Evolutionary conservation across 192 early-diverging fungal species (phyloP).

Genomic region (Coemansia brasiliensis): DNA sequence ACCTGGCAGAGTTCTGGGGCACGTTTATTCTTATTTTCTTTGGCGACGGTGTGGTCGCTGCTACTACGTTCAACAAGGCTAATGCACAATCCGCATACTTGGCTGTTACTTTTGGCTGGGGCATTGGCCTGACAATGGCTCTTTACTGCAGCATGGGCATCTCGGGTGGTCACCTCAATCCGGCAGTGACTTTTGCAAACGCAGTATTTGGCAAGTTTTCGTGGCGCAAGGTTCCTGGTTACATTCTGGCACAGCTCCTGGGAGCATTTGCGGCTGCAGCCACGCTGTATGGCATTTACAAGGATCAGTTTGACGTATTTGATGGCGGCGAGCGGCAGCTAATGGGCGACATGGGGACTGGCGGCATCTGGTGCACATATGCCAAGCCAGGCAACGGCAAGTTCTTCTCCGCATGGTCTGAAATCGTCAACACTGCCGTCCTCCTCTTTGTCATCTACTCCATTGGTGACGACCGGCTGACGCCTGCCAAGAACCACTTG

Average conservation of each 20-base stretch:
- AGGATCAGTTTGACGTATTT: slow-evolving; percentile 59
- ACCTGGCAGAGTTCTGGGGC: slow-evolving; percentile 74
- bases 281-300: slow-evolving; percentile 65
- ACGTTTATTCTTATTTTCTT: slow-evolving; percentile 68
- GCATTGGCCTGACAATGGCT: slow-evolving; percentile 63
- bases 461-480: slow-evolving; percentile 61
- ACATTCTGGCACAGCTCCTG: slow-evolving; percentile 64
- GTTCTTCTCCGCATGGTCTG: slow-evolving; percentile 59
- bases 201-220: slow-evolving; percentile 69
- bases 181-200: slow-evolving; percentile 69
- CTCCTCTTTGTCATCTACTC: slow-evolving; percentile 65
- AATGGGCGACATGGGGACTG: slow-evolving; percentile 56
- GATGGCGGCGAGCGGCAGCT: slow-evolving; percentile 57
- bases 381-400: slow-evolving; percentile 58
- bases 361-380: slow-evolving; percentile 67
- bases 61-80: slow-evolving; percentile 41
- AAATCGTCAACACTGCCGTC: slow-evolving; percentile 68
- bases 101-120: slow-evolving; percentile 63
- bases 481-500: slow-evolving; percentile 55
- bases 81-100: slow-evolving; percentile 53
- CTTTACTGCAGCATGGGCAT: slow-evolving; percentile 64
- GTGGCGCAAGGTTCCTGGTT: slow-evolving; percentile 66
- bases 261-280: slow-evolving; percentile 74
- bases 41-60: slow-evolving; percentile 66
- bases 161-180: slow-evolving; percentile 78